Base-by-base conservation (phyloP, 345 rosid genomes). In the Tarenaya hassleriana region DNA sequence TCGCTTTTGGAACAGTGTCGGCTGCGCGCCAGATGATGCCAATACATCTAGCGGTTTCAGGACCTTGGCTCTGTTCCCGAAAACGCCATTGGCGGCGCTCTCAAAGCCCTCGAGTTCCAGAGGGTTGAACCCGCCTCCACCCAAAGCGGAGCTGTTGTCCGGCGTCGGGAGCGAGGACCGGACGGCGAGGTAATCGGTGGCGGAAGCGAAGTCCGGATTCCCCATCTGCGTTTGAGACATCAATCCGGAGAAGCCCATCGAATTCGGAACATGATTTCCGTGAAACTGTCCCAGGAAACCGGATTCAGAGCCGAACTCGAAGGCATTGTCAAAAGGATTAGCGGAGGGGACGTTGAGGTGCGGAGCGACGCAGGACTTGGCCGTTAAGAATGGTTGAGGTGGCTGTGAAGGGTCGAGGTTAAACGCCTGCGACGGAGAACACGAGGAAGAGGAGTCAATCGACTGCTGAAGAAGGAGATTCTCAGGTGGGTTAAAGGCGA, bases 1-100 rank as follows among this genome's bases (percentile, higher is more conserved):
- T 43, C 95, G 74, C 64, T 85, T 85, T 74, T 83, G 92, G 48
- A 89, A 89, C 72, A 89, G 70, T 60, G 87, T 85, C 16, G 83
- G 85, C 27, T 73, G 90, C 0, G 77, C 74, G 45, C 76, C 82
- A 45, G 66, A 59, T 6, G 79, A 70, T 13, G 90, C 77, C 56
- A 76, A 67, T 9, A 71, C 79, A 47, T 82, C 85, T 12, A 86
- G 71, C 44, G 88, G 81, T 63, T 70, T 74, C 68, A 75, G 64
- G 47, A 64, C 57, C 58, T 75, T 75, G 5, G 66, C 66, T 57
- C 72, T 73, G 64, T 66, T 71, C 21, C 62, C 69, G 39, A 71
- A 69, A 20, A 69, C 49, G 1, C 65, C 62, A 52, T 50, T 74
- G 4, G 55, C 70, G 12, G 80, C 51, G 32, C 79, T 74, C 20